Base-by-base conservation (phyloP, 2,329 filamentous ascomycete species). In the Mollisiaceae sp. region DNA sequence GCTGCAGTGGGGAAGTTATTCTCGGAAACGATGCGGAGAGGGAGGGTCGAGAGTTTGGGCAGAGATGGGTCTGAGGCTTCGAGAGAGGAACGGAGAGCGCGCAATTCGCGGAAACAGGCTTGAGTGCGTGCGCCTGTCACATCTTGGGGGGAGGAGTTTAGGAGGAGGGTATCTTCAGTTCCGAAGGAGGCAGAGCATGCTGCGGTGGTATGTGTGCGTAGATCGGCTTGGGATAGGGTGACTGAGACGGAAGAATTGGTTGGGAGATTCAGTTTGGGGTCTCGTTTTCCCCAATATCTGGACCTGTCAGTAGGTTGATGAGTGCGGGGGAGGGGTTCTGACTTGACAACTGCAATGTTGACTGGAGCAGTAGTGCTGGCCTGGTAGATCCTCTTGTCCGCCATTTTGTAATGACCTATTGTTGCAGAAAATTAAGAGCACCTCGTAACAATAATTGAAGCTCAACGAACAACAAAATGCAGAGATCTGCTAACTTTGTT, bases 1-100 rank as follows among this genome's bases (percentile, higher is more conserved):
- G 95, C 95, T 32, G 95, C 95, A 2, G 95, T 99, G 69, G 95
- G 95, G 85, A 99, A 99, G 85, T 99, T 99, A 86, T 99, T 99
- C 82, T 95, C 91, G 64, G 92, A 95, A 64, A 97, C 93, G 71
- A 99, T 90, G 73, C 90, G 91, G 67, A 99, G 87, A 39, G 91
- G 88, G 74, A 91, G 83, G 60, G 83, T 77, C 12, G 93, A 91
- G 64, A 99, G 88, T 78, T 91, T 92, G 52, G 94, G 93, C n/a
- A 97, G 85, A 24, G 87, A 88, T 0, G 88, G 73, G 77, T 97
- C 83, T 67, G 84, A 79, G 41, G 83, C 82, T 79, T 99, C 95
- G 74, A 98, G 84, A 27, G 87, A 83, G 60, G 88, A 84, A 68
- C 95, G 91, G 55, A 95, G 88, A 60, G 88, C 78, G 65, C 94